phyloP scores from a whole-genome alignment of 306 rosid genomes.

The Ormosia emarginata region DNA sequence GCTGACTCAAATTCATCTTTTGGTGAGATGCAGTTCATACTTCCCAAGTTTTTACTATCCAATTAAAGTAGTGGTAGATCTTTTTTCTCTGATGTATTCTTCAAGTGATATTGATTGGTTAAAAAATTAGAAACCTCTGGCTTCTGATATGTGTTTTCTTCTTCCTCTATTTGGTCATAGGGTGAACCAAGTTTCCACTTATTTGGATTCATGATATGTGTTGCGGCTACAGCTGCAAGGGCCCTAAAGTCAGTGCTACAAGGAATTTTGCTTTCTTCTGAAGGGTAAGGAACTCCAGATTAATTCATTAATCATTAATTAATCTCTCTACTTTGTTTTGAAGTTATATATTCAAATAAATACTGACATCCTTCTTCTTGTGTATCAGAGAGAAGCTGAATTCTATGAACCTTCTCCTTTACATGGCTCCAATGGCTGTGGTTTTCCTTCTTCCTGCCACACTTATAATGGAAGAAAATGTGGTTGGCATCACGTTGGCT shows the following conservation, averaged over 20 bases:
- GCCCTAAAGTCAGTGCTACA: conserved; percentile 94
- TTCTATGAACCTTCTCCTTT: conserved; percentile 97
- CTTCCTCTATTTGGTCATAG: conserved; percentile 42
- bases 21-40: neutral
- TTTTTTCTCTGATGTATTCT: neutral
- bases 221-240: conserved; percentile 98
- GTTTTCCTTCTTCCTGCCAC: conserved; percentile 96
- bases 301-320: neutral
- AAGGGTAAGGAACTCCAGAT: conserved; percentile 57
- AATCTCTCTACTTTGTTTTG: neutral
- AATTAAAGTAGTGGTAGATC: neutral
- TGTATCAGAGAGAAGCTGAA: conserved; percentile 93
- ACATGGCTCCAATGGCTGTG: conserved; percentile 99
- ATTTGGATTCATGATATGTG: conserved; percentile 88
- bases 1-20: neutral
- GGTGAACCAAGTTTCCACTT: conserved; percentile 99
- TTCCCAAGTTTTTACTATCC: neutral
- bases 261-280: conserved; percentile 97
- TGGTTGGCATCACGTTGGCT: conserved; percentile 93
- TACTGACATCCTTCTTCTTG: conserved; percentile 28
- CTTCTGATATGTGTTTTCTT: conserved; percentile 19
- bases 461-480: conserved; percentile 96
- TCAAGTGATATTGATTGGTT: neutral
- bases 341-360: conserved; percentile 1
- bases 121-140: neutral